A percentile compares a stretch with the other conserved stretches of the same genome.
These are phyloP conservation scores for Anethum foeniculum DNA, from an alignment of 140 eudicot species.

Conservation along the genomic window DNA sequence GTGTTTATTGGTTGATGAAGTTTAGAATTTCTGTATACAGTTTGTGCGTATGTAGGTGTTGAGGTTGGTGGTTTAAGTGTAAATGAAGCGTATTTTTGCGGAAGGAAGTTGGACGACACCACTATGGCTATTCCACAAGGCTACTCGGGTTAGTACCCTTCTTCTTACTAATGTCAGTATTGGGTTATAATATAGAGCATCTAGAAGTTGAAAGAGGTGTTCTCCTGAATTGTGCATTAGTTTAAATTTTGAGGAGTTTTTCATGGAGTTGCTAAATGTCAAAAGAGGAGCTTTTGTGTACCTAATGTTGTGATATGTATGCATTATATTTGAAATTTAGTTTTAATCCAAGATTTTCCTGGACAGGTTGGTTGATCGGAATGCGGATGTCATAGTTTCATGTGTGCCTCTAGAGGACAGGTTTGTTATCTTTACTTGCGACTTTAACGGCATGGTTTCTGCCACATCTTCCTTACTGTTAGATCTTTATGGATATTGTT, in stretches of 20 bases:
- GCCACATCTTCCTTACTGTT: no score
- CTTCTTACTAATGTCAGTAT: not conserved
- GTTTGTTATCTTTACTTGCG: no score
- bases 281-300: not conserved
- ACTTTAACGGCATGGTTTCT: no score
- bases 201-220: not conserved
- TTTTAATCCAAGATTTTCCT: no score
- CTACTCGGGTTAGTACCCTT: conserved; percentile 46
- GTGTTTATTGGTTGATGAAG: not conserved
- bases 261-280: not conserved
- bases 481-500: not conserved
- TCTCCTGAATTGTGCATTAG: not conserved
- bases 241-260: not conserved
- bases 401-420: no score
- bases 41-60: conserved; percentile 28
- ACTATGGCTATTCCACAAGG: conserved; percentile 64
- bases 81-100: conserved; percentile 87
- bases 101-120: conserved; percentile 82
- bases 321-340: not conserved
- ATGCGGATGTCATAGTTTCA: no score
- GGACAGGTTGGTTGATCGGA: no score
- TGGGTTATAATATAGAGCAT: not conserved
- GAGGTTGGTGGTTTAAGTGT: conserved; percentile 66
- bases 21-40: not conserved
- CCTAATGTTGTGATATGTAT: not conserved